Evolutionary conservation across 139 green algal species (phyloP).

Genomic region (Coccomyxa sp.): DNA sequence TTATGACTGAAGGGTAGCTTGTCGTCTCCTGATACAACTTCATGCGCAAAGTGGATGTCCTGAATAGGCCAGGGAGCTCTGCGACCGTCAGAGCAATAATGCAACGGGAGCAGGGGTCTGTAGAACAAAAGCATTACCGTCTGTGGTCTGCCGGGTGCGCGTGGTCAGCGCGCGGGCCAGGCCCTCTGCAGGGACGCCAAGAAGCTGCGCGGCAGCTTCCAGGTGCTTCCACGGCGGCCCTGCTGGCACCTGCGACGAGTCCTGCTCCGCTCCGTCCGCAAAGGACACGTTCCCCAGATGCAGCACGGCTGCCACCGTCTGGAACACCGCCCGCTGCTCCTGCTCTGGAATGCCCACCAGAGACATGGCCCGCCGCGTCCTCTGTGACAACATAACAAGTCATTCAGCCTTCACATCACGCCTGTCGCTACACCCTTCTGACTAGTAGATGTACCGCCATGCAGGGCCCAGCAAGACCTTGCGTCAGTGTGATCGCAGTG

Average conservation of each 20-base stretch:
- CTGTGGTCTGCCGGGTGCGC: constrained; percentile 81
- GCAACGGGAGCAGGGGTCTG: no score
- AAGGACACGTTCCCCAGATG: constrained; percentile 95
- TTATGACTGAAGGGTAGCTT: no score
- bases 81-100: no score
- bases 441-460: neutral
- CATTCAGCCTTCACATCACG: no score
- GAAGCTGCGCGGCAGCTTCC: constrained; percentile 54
- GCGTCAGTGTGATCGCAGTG: no score
- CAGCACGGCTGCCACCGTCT: constrained; percentile 87
- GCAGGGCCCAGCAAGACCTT: neutral
- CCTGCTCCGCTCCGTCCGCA: constrained; percentile 35
- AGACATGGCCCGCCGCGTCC: constrained; percentile 87
- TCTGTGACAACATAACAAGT: constrained; percentile 35
- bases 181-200: constrained; percentile 67
- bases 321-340: constrained; percentile 79
- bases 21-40: no score
- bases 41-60: no score
- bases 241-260: constrained; percentile 21
- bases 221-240: constrained; percentile 31
- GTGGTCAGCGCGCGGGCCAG: constrained; percentile 87
- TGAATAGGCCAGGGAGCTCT: no score
- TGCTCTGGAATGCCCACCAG: constrained; percentile 85
- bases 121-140: constrained; percentile 69
- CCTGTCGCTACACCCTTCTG: neutral